Evolutionary conservation across 371 early-diverging fungal species (phyloP), one percentile per base, ranked within the genome.

Genomic region (Mucor piriformis): DNA sequence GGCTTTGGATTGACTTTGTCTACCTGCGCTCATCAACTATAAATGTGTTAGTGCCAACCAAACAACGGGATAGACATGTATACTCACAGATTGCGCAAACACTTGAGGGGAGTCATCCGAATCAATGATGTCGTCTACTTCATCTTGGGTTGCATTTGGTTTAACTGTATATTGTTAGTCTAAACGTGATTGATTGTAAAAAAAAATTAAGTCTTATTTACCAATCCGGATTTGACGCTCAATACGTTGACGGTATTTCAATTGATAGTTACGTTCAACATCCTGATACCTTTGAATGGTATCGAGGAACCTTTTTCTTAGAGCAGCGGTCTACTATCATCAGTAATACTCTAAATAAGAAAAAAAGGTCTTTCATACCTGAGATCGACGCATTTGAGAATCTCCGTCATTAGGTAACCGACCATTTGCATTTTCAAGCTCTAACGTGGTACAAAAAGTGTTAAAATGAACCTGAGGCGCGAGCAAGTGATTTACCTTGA

Each of bases 181-280:
- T n/a, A n/a, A n/a, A n/a, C n/a, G n/a, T n/a, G n/a, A n/a, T n/a
- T n/a, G n/a, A n/a, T n/a, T n/a, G n/a, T n/a, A n/a, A n/a, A n/a
- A n/a, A n/a, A n/a, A n/a, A n/a, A n/a, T n/a, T n/a, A n/a, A n/a
- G n/a, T n/a, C 5, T 20, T 6, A 44, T 11, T 53, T 63, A 89
- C 91, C 92, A 70, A 93, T 89, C 49, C 85, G 75, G 62, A 84
- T 88, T 60, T 93, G 92, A 50, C 89, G 66, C 66, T 92, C 89
- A 81, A 92, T 82, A 38, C 92, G 76, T 47, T 86, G 83, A 51
- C 89, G 86, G 67, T 89, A 89, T 66, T 90, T 90, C 56, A 84
- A 77, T 54, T 91, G 85, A 60, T 88, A 90, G 48, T 85, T 85
- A 53, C 82, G 79, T 64, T 93, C 92, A 0, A 89, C 78, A 21